Evolutionary conservation across 768 basidiomycete genomes (phyloP).

Genomic region (Xerocomellus intermedius): DNA sequence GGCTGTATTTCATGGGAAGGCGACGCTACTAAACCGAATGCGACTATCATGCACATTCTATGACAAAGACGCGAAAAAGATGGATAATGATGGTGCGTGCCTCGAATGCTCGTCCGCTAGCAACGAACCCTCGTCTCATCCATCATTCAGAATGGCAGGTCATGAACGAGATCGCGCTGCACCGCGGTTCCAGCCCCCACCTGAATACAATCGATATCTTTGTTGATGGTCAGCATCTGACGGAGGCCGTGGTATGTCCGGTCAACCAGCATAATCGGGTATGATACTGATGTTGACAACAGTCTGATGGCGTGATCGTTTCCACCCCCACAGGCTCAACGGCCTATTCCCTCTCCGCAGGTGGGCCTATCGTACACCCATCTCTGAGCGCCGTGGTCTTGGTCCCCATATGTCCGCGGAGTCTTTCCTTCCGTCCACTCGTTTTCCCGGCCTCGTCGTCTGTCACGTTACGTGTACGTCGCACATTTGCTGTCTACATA

Average conservation of each 20-base stretch:
- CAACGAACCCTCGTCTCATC: neutral
- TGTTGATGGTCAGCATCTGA: constrained; percentile 92
- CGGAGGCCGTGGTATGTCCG: constrained; percentile 84
- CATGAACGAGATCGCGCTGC: constrained; percentile 94
- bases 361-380: constrained; percentile 95
- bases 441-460: constrained; percentile 84
- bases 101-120: neutral
- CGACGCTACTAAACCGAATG: constrained; percentile 87
- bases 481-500: neutral
- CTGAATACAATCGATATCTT: constrained; percentile 91
- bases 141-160: constrained; percentile 78
- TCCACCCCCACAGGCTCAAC: constrained; percentile 97
- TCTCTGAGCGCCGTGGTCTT: constrained; percentile 86
- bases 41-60: constrained; percentile 80
- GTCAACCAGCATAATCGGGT: constrained; percentile 6
- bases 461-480: constrained; percentile 67
- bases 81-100: constrained; percentile 58
- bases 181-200: constrained; percentile 89
- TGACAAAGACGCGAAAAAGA: constrained; percentile 55
- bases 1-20: constrained; percentile 75
- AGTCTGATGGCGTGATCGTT: constrained; percentile 93
- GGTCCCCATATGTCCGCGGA: constrained; percentile 95
- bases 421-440: constrained; percentile 87
- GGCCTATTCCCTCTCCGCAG: constrained; percentile 92
- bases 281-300: constrained; percentile 14